These are phyloP conservation scores for Epichloe festucae DNA, from an alignment of 2,329 filamentous ascomycete species.

Conservation along the genomic window DNA sequence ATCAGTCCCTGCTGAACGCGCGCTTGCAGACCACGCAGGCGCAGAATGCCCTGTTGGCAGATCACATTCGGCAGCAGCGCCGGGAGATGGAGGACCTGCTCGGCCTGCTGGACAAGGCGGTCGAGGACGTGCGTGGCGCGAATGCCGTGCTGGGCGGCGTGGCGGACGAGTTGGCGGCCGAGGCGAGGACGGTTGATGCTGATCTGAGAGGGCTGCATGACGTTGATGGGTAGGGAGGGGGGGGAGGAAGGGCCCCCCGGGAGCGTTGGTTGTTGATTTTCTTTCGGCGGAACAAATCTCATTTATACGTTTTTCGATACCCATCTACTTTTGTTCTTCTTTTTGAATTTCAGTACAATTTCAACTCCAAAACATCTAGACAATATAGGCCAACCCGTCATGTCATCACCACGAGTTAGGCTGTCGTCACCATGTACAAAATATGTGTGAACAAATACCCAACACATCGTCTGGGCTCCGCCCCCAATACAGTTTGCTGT, in stretches of 20 bases:
- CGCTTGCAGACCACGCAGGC: conserved; percentile 42
- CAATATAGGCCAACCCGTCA: too few species aligned
- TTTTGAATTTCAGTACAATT: neutral
- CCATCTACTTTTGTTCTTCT: neutral
- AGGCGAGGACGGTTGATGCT: conserved; percentile 26
- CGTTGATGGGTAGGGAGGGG: neutral
- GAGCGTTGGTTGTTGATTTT: too few species aligned
- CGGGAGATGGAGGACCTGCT: conserved; percentile 40
- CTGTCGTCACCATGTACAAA: neutral
- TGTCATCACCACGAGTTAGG: too few species aligned
- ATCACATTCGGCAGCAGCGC: conserved; percentile 39
- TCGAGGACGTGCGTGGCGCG: conserved; percentile 42
- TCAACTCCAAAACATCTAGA: too few species aligned
- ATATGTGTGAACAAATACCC: neutral
- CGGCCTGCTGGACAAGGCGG: conserved; percentile 33
- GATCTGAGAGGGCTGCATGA: neutral
- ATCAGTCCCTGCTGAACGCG: conserved; percentile 44
- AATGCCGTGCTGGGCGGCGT: conserved; percentile 34
- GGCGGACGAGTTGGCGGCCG: conserved; percentile 33
- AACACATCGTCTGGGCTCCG: neutral
- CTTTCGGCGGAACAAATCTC: too few species aligned
- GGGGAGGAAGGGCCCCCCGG: too few species aligned
- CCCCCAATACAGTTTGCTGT: neutral
- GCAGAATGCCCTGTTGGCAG: conserved; percentile 41
- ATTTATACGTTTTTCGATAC: neutral